Percentiles rank a stretch among this genome's conserved stretches.
phyloP scores from a whole-genome alignment of 2,329 filamentous ascomycete species.

The Aspergillus puulaauensis region DNA sequence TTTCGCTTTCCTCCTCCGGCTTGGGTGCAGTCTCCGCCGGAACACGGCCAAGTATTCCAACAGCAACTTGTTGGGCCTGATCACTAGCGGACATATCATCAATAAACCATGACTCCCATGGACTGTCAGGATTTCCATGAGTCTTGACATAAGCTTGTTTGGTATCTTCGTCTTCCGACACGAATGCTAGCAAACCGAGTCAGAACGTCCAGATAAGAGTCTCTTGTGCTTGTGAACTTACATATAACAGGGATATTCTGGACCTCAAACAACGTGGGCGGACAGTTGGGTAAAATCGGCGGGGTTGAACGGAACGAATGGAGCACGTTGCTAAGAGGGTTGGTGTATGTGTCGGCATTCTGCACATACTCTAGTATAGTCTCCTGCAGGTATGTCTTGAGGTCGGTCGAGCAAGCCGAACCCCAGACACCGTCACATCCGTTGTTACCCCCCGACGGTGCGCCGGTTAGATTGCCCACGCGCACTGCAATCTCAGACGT shows the following conservation, averaged over 20 bases:
- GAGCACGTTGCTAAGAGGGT: slow-evolving; percentile 31
- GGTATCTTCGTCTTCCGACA: slow-evolving; percentile 28
- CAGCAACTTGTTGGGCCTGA: slow-evolving; percentile 37
- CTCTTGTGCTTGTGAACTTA: slow-evolving; percentile 20
- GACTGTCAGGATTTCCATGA: slow-evolving; percentile 27
- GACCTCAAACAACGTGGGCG: slow-evolving; percentile 33
- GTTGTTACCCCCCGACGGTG: slow-evolving; percentile 33
- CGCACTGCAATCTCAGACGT: slow-evolving; percentile 39
- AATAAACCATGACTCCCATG: slow-evolving; percentile 40
- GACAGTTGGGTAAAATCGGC: slow-evolving; percentile 28
- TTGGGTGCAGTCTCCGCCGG: slow-evolving; percentile 26
- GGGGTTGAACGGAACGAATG: slow-evolving; percentile 25
- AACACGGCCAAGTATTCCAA: slow-evolving; percentile 36
- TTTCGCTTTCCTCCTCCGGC: slow-evolving; percentile 27
- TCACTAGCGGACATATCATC: slow-evolving; percentile 32
- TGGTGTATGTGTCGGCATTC: slow-evolving; percentile 27
- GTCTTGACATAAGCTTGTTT: slow-evolving; percentile 27
- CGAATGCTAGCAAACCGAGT: slow-evolving; percentile 27
- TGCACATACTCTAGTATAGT: slow-evolving; percentile 21
- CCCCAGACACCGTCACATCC: slow-evolving; percentile 41
- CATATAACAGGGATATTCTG: slow-evolving; percentile 32
- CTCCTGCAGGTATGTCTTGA: slow-evolving; percentile 29
- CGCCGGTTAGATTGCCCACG: slow-evolving; percentile 38
- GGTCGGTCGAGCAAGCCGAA: slow-evolving; percentile 28
- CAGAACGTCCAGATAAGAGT: not conserved